A percentile compares a stretch with the other conserved stretches of the same genome.
Evolutionary conservation across 768 basidiomycete genomes (phyloP).

Genomic region (Termitomyces sp.): DNA sequence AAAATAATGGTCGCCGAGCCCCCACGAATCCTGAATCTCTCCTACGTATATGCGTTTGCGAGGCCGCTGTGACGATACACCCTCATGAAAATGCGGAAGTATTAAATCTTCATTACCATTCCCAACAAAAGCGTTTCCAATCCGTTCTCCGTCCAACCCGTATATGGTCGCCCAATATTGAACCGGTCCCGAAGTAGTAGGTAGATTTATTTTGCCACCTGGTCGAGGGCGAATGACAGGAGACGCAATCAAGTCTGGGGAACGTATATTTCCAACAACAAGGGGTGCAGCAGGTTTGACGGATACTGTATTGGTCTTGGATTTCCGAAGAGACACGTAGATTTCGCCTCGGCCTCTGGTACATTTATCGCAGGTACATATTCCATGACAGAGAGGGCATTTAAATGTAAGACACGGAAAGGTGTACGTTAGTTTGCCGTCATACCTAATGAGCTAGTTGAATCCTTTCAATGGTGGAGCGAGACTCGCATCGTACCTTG

Average conservation of each 20-base stretch:
- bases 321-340: constrained; percentile 23
- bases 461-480: not conserved
- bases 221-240: not conserved
- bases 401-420: constrained; percentile 17
- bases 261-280: not conserved
- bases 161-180: constrained; percentile 27
- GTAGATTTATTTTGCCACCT: constrained; percentile 7
- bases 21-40: constrained; percentile 25
- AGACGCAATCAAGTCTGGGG: not conserved
- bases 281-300: not conserved
- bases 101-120: constrained; percentile 18
- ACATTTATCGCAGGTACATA: constrained; percentile 47
- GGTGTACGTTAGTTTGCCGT: constrained; percentile 19
- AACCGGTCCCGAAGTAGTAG: constrained; percentile 12
- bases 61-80: not conserved
- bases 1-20: constrained; percentile 7
- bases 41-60: constrained; percentile 24
- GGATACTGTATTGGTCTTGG: not conserved
- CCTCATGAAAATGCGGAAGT: constrained; percentile 6
- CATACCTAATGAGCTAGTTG: not conserved
- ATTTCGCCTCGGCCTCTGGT: constrained; percentile 38
- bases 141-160: constrained; percentile 20
- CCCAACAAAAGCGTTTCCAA: constrained; percentile 21
- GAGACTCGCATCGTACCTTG: constrained; percentile 10
- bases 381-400: constrained; percentile 41